Evolutionary conservation across 192 early-diverging fungal genomes (phyloP), one percentile per base, ranked within the genome.

Genomic region (Helicostylum pulchrum): DNA sequence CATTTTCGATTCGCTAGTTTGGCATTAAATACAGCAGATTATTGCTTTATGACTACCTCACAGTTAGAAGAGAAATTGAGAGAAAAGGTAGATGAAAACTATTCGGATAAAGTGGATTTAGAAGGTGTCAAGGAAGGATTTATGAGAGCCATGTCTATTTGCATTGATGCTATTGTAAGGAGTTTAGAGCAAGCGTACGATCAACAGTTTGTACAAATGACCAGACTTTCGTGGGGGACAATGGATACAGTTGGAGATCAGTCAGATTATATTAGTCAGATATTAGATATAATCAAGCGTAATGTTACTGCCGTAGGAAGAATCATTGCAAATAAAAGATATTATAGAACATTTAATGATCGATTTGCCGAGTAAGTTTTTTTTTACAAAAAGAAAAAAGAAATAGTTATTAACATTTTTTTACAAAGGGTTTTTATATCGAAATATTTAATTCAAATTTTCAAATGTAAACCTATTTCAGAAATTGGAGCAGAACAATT

Each of bases 401-500:
- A 64, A 49, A 47, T 48, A 14, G 17, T 11, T 20, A 39, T 6
- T 48, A 48, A 48, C 17, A 7, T 1, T 9, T 45, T n/a, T 15
- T 45, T 5, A 48, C 36, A 4, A 67, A 93, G 91, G 43, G 74
- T 91, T 0, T 86, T 96, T 66, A 70, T 92, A 3, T 78, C 77
- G 0, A 83, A 83, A 43, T 92, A 89, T 66, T 68, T 86, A 43
- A 78, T 71, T 2, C 91, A 85, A 50, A 84, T 99, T 34, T 84
- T 79, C 21, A 74, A 78, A 17, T 95, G 92, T 71, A 83, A 83
- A 54, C 88, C 87, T 2, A 90, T 98, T 7, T 92, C 92, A 0
- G 95, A 96, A 78, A 86, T 95, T 48, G 97, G 95, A 21, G 95
- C 95, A 5, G 97, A 99, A 64, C 97, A 99, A 72, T 80, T 97